Evolutionary conservation across 2,329 filamentous ascomycete genomes (phyloP).

Genomic region (Aspergillus glaucus): DNA sequence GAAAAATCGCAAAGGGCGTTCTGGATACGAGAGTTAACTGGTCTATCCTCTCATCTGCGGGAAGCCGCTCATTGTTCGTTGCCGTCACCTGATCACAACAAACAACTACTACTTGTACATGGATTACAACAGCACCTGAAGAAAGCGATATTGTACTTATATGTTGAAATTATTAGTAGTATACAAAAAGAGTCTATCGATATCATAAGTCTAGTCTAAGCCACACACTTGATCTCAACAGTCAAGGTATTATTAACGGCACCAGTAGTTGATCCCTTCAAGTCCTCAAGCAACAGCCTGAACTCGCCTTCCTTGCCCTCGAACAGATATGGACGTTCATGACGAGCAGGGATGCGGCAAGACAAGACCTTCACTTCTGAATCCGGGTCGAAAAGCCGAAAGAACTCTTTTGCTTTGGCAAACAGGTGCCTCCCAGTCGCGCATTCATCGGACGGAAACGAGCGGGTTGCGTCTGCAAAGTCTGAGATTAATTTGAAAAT

Average conservation of each 20-base stretch:
- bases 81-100: too few species aligned
- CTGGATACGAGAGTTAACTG: too few species aligned
- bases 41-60: too few species aligned
- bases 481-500: background rate
- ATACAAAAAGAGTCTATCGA: too few species aligned
- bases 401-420: background rate
- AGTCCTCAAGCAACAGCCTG: background rate
- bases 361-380: background rate
- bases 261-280: background rate
- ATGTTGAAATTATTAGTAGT: too few species aligned
- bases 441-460: background rate
- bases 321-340: background rate
- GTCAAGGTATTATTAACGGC: background rate
- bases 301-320: background rate
- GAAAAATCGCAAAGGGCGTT: too few species aligned
- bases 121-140: too few species aligned
- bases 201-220: too few species aligned
- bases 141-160: too few species aligned
- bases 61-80: too few species aligned
- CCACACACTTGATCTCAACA: background rate
- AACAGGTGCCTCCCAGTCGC: background rate
- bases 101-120: too few species aligned
- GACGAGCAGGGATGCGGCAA: background rate
- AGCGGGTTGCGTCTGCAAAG: background rate
- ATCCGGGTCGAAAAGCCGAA: background rate